Conservation (phyloP, 2,329 filamentous ascomycete genomes). For the Neofusicoccum ribis region DNA sequence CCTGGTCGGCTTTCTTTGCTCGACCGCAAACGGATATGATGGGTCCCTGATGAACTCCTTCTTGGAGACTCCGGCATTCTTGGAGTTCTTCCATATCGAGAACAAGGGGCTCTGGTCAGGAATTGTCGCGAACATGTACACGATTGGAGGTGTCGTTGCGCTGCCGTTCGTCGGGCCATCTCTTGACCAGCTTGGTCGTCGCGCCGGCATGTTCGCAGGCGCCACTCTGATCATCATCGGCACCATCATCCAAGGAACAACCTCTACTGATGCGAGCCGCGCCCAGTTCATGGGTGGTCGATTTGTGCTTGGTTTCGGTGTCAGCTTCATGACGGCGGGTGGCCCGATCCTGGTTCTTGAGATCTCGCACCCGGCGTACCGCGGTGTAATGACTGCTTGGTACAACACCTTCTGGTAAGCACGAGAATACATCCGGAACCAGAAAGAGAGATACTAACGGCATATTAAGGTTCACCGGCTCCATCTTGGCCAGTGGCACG, state of each 20-base stretch:
- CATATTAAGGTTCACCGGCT: conserved; percentile 36
- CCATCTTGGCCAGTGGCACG: conserved; percentile 31
- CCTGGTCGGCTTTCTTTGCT: conserved; percentile 20
- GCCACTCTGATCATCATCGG: conserved; percentile 54
- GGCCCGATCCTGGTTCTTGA: conserved; percentile 66
- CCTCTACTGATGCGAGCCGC: conserved; percentile 36
- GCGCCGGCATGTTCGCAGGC: conserved; percentile 57
- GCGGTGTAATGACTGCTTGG: conserved; percentile 50
- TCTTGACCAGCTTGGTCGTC: conserved; percentile 44
- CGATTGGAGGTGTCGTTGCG: conserved; percentile 47
- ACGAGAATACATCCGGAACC: too few relatives aligned
- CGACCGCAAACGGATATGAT: conserved; percentile 49
- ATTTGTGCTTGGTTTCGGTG: conserved; percentile 64
- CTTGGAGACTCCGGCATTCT: conserved; percentile 49
- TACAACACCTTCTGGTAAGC: conserved; percentile 41
- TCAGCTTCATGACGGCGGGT: conserved; percentile 59
- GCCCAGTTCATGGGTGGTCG: conserved; percentile 60
- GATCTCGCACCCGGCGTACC: conserved; percentile 62
- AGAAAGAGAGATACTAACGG: too few relatives aligned
- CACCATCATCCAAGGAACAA: conserved; percentile 51
- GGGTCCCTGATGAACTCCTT: conserved; percentile 52
- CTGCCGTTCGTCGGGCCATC: conserved; percentile 47
- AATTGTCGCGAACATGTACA: conserved; percentile 53
- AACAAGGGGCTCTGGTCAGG: conserved; percentile 44
- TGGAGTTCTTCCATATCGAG: conserved; percentile 44